Evolutionary conservation across 1,284 basidiomycete species (phyloP), one percentile per base, ranked within the genome.

Genomic region (Blastosporella zonata): DNA sequence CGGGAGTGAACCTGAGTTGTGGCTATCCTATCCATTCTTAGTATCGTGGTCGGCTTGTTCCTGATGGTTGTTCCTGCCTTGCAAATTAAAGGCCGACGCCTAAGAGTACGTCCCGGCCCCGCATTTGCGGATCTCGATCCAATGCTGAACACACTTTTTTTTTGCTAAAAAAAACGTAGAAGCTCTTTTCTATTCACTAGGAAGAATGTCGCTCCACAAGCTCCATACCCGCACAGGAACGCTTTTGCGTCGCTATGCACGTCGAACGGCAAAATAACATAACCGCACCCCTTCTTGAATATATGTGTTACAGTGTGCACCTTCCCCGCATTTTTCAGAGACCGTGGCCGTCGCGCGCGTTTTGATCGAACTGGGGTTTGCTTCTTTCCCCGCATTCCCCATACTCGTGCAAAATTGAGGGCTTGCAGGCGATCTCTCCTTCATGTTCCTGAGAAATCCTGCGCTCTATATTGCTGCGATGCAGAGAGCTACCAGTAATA

Each of bases 1-100:
- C n/a, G 10, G 13, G n/a, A 6, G 20, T 21, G 36, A 12, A 2
- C 13, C 21, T 37, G 5, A 35, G 4, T 15, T 35, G 22, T 18
- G 4, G n/a, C 18, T n/a, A n/a, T n/a, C n/a, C n/a, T n/a, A n/a
- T n/a, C n/a, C n/a, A n/a, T n/a, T n/a, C n/a, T n/a, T 21, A 75
- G 74, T 0, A 73, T 82, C 35, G 77, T 79, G 6, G 65, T 67
- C 0, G 80, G 65, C 0, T 58, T 80, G 9, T 81, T 80, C 62
- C 34, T 82, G 17, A 57, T 80, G 20, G 66, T 77, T n/a, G 70
- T 83, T 0, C 79, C 79, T 2, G 50, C 68, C 2, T 57, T 82
- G 6, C 80, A 82, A 53, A 53, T 69, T 41, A 77, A 72, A 54
- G 80, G 80, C 1, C 57, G 63, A 13, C 44, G 43, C 17, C 60